These are phyloP conservation scores for Yamadazyma songkhlaensis DNA, from an alignment of 1,139 yeast species.

Conservation along the genomic window DNA sequence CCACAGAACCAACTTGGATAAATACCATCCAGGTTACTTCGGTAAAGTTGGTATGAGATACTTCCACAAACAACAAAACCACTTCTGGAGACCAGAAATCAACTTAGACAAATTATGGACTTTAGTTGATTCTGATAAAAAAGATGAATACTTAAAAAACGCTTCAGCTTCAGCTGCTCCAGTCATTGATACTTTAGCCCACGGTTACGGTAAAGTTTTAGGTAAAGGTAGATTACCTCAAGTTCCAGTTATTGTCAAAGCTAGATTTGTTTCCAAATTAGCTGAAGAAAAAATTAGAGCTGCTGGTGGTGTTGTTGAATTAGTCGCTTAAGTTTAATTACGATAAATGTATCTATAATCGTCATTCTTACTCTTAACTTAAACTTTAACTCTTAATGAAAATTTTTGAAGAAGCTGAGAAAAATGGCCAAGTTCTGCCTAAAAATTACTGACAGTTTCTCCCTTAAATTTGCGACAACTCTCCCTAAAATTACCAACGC, in stretches of 20 bases:
- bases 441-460: no score
- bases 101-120: constrained; percentile 99
- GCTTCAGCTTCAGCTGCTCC: constrained; percentile 92
- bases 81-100: constrained; percentile 97
- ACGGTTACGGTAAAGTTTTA: constrained; percentile 99
- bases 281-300: constrained; percentile 99
- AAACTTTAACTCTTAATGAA: no score
- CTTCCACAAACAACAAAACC: constrained; percentile 97
- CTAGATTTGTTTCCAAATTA: constrained; percentile 97
- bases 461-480: no score
- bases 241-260: constrained; percentile 98
- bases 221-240: constrained; percentile 99
- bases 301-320: constrained; percentile 99
- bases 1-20: constrained; percentile 99
- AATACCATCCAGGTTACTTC: constrained; percentile 99
- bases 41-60: constrained; percentile 99
- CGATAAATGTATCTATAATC: constrained; percentile 10
- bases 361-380: no score
- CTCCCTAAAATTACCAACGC: no score
- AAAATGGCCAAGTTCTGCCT: no score
- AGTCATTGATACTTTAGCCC: constrained; percentile 98
- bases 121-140: constrained; percentile 89
- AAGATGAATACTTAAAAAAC: constrained; percentile 89
- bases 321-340: constrained; percentile 71
- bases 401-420: background rate